Evolutionary conservation across 2,329 filamentous ascomycete genomes (phyloP).

Genomic region (Huntiella abstrusa): DNA sequence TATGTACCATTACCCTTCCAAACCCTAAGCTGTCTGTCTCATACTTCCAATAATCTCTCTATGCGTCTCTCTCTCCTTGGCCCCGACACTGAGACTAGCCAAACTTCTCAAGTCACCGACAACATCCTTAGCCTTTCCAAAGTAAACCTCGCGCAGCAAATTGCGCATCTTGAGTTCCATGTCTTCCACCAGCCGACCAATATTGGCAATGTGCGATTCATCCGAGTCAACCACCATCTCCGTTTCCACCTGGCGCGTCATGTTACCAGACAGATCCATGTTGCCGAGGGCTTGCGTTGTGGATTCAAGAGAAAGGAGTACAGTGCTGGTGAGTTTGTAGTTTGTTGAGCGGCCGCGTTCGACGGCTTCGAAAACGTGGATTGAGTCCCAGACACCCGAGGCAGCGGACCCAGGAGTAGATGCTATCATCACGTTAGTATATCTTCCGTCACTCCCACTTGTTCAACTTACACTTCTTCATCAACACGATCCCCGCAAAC

Average conservation of each 20-base stretch:
- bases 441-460: background rate
- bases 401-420: slow-evolving; percentile 45
- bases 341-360: slow-evolving; percentile 82
- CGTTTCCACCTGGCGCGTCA: slow-evolving; percentile 90
- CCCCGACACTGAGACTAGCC: slow-evolving; percentile 64
- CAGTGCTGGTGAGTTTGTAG: slow-evolving; percentile 94
- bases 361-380: slow-evolving; percentile 94
- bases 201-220: slow-evolving; percentile 85
- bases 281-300: slow-evolving; percentile 44
- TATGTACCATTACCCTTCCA: background rate
- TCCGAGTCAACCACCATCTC: slow-evolving; percentile 81
- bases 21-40: slow-evolving; percentile 14
- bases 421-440: slow-evolving; percentile 25
- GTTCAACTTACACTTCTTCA: slow-evolving; percentile 64
- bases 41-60: slow-evolving; percentile 64
- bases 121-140: slow-evolving; percentile 97
- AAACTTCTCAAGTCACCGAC: slow-evolving; percentile 87
- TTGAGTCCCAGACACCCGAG: slow-evolving; percentile 87
- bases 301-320: slow-evolving; percentile 71
- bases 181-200: slow-evolving; percentile 86
- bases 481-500: slow-evolving; percentile 82
- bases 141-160: slow-evolving; percentile 94
- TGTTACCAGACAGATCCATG: slow-evolving; percentile 88
- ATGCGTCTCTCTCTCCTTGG: slow-evolving; percentile 68
- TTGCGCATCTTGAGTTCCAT: slow-evolving; percentile 99